Evolutionary conservation across 352 stramenopile species (phyloP), one percentile per base, ranked within the genome.

Genomic region (Phytophthora brassicae): DNA sequence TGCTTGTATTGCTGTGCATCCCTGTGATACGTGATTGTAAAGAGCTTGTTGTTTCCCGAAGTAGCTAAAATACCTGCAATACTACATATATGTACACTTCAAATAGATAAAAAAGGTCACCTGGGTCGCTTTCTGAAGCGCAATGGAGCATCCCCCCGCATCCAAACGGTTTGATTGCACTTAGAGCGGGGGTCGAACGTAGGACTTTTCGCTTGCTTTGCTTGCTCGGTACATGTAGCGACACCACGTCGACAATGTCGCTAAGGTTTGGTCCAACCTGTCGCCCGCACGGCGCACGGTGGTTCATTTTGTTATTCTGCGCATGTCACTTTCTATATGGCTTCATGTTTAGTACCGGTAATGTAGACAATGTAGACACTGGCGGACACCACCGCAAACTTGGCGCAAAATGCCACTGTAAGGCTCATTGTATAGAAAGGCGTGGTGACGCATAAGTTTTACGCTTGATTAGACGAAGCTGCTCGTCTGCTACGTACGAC

Each of bases 361-460:
- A n/a, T n/a, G n/a, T n/a, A n/a, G n/a, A n/a, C 39, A n/a, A 28
- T 56, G 64, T 72, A 72, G 57, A 72, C 39, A 72, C 28, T 20
- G 38, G 42, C 42, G 20, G 17, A 24, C 43, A 65, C 64, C 52
- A 58, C 47, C 42, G 59, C 46, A n/a, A n/a, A n/a, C n/a, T n/a
- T n/a, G n/a, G n/a, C n/a, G n/a, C n/a, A 68, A 62, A 53, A 46
- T 68, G 23, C 59, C 47, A 72, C 58, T 60, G 43, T 59, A 16
- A 20, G n/a, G 14, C 23, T 44, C 13, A 14, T 13, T 35, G 19
- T 54, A 67, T 45, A 67, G 51, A 43, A 50, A 44, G 51, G 50
- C 43, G n/a, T 19, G 13, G 36, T 55, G 43, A 60, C 53, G 53
- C 22, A n/a, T 46, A 46, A 20, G 24, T 38, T 23, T 50, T 66